Evolutionary conservation across 768 basidiomycete species (phyloP), one percentile per base, ranked within the genome.

Genomic region (Polyporus arcularius): DNA sequence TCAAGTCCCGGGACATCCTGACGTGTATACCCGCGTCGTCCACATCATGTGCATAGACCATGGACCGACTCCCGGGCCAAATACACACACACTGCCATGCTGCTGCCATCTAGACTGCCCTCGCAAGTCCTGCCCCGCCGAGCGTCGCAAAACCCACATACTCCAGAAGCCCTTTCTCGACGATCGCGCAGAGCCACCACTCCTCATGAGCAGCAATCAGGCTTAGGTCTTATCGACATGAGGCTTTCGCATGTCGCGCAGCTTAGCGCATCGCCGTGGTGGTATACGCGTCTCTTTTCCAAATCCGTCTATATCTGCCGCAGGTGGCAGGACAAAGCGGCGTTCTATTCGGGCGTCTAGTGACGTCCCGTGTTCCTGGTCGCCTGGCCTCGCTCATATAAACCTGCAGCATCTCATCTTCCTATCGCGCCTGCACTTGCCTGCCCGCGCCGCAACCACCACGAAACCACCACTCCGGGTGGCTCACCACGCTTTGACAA

Each of bases 191-290:
- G 12, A 18, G 46, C 46, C 46, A 48, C 12, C 21, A 48, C 46
- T 18, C 12, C 42, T 16, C 15, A 43, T 21, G 9, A 48, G 28
- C 46, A 26, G 46, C 21, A 18, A 35, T 35, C 46, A 48, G 14
- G 14, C 46, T 12, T 12, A 48, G 46, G 46, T 26, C 46, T 35
- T 35, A 52, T 12, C 9, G 32, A 52, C 50, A 52, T 39, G 50
- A 21, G 50, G 50, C 50, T 30, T 52, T 52, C 50, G 50, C 50
- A 26, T 38, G 50, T 52, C 31, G 32, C 49, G 49, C 49, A 51
- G 49, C 49, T 26, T 2, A 16, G 31, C 30, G 18, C 31, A 52
- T n/a, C 21, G 50, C 50, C 50, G 28, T 21, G 50, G 28, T 21
- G 50, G 18, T 11, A 35, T 11, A 35, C 35, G 35, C 35, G 35